Evolutionary conservation across 352 stramenopile genomes (phyloP), one percentile per base, ranked within the genome.

Genomic region (Globisporangium carolinianum): DNA sequence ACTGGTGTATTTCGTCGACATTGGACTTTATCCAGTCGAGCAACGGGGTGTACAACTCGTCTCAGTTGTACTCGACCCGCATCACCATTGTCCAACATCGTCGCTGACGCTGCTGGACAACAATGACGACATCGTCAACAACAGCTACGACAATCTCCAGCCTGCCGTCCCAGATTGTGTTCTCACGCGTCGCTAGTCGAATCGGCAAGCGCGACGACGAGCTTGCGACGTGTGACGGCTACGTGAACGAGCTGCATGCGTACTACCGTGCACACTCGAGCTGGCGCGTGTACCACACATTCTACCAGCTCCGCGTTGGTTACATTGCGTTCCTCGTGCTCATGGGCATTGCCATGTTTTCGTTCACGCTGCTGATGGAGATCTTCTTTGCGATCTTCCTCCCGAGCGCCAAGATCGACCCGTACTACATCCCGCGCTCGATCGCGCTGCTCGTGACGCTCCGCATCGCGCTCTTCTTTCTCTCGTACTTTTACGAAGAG

Each of bases 301-400:
- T 83, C 49, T 92, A 80, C 65, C 79, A 89, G 63, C 74, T 90
- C 47, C 77, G 81, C 55, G 88, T 90, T 39, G 76, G 76, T 45
- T 92, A 92, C 63, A 43, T 92, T 42, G 74, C 82, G 36, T 92
- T 92, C 58, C 65, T 92, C n/a, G 80, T 90, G 61, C 66, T 88
- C 51, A 89, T 92, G 80, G 68, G 86, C 49, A 76, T 92, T 63
- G 60, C 90, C 65, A 88, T 92, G 69, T 87, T 90, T 66, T 92
- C 82, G 12, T 90, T 92, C 62, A 88, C 79, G 63, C 56, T 87
- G 55, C 65, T 92, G 48, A 92, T 92, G 82, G 82, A 90, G 67
- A 81, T 92, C 56, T 92, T 90, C 72, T 92, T 92, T 57, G 75
- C 78, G 18, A 86, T 92, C 57, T 92, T 92, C 57, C 65, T 92